Base-by-base conservation (phyloP, 2,329 filamentous ascomycete genomes). In the Achaetomium macrosporum region DNA sequence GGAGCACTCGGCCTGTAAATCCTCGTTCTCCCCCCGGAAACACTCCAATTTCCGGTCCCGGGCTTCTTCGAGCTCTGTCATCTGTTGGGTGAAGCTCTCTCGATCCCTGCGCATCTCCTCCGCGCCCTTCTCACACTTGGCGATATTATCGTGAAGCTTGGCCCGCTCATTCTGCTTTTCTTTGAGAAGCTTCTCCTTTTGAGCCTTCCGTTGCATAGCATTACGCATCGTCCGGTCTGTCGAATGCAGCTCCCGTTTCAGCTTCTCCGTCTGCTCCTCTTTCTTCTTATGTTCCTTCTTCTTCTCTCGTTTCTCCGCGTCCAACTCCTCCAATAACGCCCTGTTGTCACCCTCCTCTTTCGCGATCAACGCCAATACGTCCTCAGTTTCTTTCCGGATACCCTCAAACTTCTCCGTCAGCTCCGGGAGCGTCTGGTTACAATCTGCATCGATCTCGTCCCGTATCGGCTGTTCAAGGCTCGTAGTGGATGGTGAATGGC, bases 181-280 rank as follows among this genome's bases (percentile, higher is more conserved):
- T 61, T 81, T 81, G 47, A 91, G 65, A 9, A 78, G 63, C 61
- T 84, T 84, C 64, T 96, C 89, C 64, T 88, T 88, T 64, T 91
- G 88, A 1, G 81, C 77, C 61, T 86, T 88, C 55, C 87, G 85
- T 58, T 86, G 88, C 65, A 95, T 87, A 1, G 88, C 86, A 5
- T 83, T 79, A 44, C 90, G 83, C 73, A 95, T 96, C 59, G 88
- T 78, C 49, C 89, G 83, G 67, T 95, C 90, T 6, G 91, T 82
- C 42, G 81, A 82, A 48, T 88, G 85, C 49, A 95, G 84, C 65
- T 92, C 85, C 57, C 86, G 86, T 64, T 87, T 89, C 50, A 96
- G 71, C 64, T 90, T 90, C 42, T 88, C 84, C 45, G 90, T 96
- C 47, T 85, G 87, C 63, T 95, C 90, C 59, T 97, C 92, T 68